These are phyloP conservation scores for Lumnitzera littorea DNA, from an alignment of 345 rosid genomes.

Conservation along the genomic window DNA sequence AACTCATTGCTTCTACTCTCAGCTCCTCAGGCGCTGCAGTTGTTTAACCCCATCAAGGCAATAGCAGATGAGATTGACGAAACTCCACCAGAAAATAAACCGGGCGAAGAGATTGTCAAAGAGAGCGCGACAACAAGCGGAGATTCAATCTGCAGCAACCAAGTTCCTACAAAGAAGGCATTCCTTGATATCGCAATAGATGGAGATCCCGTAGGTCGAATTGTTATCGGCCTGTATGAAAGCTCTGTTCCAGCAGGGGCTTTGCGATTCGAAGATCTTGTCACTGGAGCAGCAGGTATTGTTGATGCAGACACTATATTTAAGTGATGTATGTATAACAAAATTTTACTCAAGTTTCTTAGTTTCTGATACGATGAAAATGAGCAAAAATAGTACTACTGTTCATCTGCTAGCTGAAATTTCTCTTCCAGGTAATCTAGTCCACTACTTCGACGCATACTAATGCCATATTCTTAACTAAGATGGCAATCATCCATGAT, in stretches of 20 bases:
- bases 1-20: conserved; percentile 58
- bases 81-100: conserved; percentile 8
- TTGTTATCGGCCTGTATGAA: conserved; percentile 60
- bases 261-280: conserved; percentile 54
- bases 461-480: no score
- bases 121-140: conserved; percentile 7
- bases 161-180: conserved; percentile 41
- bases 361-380: no score
- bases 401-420: no score
- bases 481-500: no score
- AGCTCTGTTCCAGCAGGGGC: conserved; percentile 58
- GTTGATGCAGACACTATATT: no score
- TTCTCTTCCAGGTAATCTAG: no score
- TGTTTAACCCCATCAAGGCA: conserved; percentile 21
- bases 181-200: conserved; percentile 70
- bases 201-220: conserved; percentile 63
- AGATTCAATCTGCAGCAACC: conserved; percentile 20
- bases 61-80: conserved; percentile 9
- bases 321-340: no score
- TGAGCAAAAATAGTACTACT: no score
- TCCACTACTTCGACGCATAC: no score
- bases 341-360: no score
- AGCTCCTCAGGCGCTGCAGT: conserved; percentile 35
- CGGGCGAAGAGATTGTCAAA: no score
- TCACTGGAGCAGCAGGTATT: conserved; percentile 56